These are phyloP conservation scores for Pleurotus salmoneostramineus DNA, from an alignment of 768 basidiomycete species.

Conservation along the genomic window DNA sequence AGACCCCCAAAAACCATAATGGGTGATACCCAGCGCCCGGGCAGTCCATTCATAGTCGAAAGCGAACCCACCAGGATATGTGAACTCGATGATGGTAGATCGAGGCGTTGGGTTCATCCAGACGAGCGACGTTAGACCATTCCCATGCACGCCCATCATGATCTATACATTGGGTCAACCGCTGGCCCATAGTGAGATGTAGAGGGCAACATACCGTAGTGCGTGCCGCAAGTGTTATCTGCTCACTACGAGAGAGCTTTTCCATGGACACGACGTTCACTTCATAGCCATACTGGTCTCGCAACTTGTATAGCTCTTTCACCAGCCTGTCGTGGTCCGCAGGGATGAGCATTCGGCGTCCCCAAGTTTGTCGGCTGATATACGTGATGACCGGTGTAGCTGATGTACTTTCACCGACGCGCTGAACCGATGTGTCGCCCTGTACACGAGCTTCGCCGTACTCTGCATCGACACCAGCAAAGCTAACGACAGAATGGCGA, in stretches of 20 bases:
- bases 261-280: constrained; percentile 87
- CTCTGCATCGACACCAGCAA: constrained; percentile 53
- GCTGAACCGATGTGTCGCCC: background rate
- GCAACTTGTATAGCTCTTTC: constrained; percentile 62
- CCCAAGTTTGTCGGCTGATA: constrained; percentile 87
- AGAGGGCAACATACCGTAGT: constrained; percentile 62
- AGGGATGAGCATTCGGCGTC: constrained; percentile 72
- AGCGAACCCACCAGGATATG: constrained; percentile 81
- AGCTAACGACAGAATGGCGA: constrained; percentile 67
- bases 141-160: constrained; percentile 93
- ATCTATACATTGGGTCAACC: constrained; percentile 47
- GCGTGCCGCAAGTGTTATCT: constrained; percentile 74
- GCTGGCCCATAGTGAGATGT: background rate
- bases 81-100: constrained; percentile 91
- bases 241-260: constrained; percentile 73
- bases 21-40: constrained; percentile 77
- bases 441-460: background rate
- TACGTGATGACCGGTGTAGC: constrained; percentile 85
- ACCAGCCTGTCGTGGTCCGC: constrained; percentile 81
- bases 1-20: constrained; percentile 83
- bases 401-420: constrained; percentile 38
- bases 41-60: constrained; percentile 82
- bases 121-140: constrained; percentile 81
- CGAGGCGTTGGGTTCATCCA: constrained; percentile 89
- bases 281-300: constrained; percentile 75